phyloP scores from a whole-genome alignment of 148 eudicot genomes.

The Talinum fruticosum region DNA sequence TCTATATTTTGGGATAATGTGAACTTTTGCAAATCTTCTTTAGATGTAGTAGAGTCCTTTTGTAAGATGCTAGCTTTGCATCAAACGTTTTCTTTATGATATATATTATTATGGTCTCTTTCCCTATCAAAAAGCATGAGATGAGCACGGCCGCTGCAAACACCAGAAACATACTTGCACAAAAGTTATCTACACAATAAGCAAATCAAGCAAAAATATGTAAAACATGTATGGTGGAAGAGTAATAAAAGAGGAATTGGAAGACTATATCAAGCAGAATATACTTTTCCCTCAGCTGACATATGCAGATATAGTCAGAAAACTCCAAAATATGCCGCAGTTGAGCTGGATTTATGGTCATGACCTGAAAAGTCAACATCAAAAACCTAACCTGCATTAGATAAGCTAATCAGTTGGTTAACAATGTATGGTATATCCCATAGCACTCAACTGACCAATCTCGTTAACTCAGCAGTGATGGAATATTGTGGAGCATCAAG shows the following conservation, averaged over 20 bases:
- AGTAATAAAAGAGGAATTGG: neutral
- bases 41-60: too few species aligned
- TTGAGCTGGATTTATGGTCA: conserved; percentile 69
- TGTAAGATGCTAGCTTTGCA: too few species aligned
- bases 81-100: too few species aligned
- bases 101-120: too few species aligned
- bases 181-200: neutral
- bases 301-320: conserved; percentile 59
- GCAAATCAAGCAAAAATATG: neutral
- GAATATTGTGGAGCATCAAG: conserved; percentile 80
- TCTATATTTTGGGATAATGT: too few species aligned
- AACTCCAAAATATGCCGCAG: conserved; percentile 58
- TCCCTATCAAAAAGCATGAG: too few species aligned
- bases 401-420: neutral
- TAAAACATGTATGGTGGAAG: neutral
- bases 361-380: conserved; percentile 41
- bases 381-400: neutral
- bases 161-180: neutral
- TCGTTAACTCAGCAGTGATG: conserved; percentile 43
- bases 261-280: conserved; percentile 15
- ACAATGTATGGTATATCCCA: conserved; percentile 8
- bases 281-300: conserved; percentile 79
- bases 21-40: too few species aligned
- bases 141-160: too few species aligned
- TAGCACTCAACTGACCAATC: conserved; percentile 52